A percentile compares a stretch with the other conserved stretches of the same genome.
phyloP scores from a whole-genome alignment of 2,329 filamentous ascomycete genomes.

The Aspergillus sp. region DNA sequence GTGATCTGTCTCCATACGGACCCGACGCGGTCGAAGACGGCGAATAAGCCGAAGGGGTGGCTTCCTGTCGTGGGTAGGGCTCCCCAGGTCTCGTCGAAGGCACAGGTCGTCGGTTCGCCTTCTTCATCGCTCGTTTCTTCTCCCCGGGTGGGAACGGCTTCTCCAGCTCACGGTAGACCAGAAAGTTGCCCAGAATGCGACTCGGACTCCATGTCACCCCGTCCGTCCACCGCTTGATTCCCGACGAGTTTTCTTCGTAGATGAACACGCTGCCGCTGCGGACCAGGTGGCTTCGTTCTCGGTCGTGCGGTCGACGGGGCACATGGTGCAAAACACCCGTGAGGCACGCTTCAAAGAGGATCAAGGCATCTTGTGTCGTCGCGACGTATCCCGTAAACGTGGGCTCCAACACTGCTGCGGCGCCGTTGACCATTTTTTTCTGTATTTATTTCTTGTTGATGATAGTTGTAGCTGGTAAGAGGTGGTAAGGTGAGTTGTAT shows the following conservation, averaged over 20 bases:
- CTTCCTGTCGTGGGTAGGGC: constrained; percentile 45
- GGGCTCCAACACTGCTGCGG: constrained; percentile 51
- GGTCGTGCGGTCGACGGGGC: constrained; percentile 77
- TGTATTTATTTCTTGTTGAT: constrained; percentile 1
- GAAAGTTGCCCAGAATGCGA: constrained; percentile 76
- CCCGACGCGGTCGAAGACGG: constrained; percentile 31
- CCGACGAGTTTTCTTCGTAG: constrained; percentile 85
- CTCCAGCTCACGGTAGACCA: constrained; percentile 78
- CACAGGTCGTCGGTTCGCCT: constrained; percentile 48
- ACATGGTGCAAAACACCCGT: constrained; percentile 68
- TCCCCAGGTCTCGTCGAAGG: constrained; percentile 46
- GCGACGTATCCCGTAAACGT: constrained; percentile 65
- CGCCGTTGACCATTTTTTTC: constrained; percentile 37
- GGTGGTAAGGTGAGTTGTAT: constrained; percentile 8
- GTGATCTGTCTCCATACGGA: constrained; percentile 32
- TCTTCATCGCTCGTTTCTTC: constrained; percentile 79
- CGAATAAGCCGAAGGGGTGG: constrained; percentile 35
- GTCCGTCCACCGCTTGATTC: constrained; percentile 93
- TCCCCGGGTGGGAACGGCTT: constrained; percentile 74
- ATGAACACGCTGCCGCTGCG: constrained; percentile 83
- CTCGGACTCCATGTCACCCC: constrained; percentile 88
- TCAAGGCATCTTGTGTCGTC: constrained; percentile 70
- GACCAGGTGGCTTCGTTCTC: constrained; percentile 72
- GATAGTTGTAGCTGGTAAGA: not conserved
- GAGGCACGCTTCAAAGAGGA: constrained; percentile 76